phyloP scores from a whole-genome alignment of 805 yeast species.

The Yarrowia sp. region DNA sequence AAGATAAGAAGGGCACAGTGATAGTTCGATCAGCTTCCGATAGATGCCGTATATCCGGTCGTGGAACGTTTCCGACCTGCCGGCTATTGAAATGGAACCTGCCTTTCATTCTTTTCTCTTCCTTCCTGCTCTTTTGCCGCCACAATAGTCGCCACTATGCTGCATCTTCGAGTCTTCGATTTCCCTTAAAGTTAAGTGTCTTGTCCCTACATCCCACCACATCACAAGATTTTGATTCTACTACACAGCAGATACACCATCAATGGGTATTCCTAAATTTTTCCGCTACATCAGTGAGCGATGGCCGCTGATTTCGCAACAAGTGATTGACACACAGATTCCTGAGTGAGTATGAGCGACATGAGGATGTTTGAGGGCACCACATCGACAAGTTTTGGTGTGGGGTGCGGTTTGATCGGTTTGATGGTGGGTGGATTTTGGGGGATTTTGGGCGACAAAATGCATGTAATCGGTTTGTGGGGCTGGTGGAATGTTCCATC shows the following conservation, averaged over 20 bases:
- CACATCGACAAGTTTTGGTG: neutral
- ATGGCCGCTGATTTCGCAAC: conserved; percentile 95
- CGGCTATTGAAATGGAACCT: neutral
- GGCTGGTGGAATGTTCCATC: no score
- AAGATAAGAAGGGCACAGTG: neutral
- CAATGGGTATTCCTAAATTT: conserved; percentile 92
- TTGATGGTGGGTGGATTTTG: no score
- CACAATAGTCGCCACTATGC: conserved; percentile 16
- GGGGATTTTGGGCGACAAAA: no score
- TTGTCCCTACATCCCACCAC: conserved; percentile 32
- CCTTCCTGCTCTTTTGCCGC: neutral
- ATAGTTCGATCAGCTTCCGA: neutral
- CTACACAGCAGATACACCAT: conserved; percentile 12
- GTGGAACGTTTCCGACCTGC: neutral
- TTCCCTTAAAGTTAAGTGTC: conserved; percentile 44
- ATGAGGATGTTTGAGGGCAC: neutral
- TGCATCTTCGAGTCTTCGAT: neutral
- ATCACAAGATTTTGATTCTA: conserved; percentile 31
- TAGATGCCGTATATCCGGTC: neutral
- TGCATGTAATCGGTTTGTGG: no score
- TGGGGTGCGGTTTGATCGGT: neutral
- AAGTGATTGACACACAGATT: conserved; percentile 78
- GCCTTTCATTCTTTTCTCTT: neutral
- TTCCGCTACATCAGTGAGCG: conserved; percentile 96
- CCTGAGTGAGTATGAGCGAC: conserved; percentile 62